Evolutionary conservation across 169 alveolate genomes (phyloP).

Genomic region (Cryptosporidium felis): DNA sequence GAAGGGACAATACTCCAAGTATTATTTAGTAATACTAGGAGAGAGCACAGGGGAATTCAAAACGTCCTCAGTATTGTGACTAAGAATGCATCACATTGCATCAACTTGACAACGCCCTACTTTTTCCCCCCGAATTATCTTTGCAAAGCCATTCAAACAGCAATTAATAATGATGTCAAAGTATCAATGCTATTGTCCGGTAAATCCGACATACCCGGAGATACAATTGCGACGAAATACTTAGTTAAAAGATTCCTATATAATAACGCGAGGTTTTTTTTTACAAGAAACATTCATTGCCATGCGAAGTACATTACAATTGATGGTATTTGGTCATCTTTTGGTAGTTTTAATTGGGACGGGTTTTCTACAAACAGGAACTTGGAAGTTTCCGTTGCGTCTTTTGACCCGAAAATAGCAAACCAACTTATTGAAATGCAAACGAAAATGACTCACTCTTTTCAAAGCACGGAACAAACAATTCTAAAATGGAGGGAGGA

Average conservation of each 20-base stretch:
- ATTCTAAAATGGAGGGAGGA: constrained; percentile 1
- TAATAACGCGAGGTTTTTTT: constrained; percentile 48
- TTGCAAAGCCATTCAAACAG: constrained; percentile 78
- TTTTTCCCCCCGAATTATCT: constrained; percentile 84
- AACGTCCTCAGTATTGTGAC: constrained; percentile 54
- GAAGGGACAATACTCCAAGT: constrained; percentile 64
- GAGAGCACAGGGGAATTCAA: constrained; percentile 39
- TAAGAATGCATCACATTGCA: constrained; percentile 74
- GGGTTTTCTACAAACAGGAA: constrained; percentile 48
- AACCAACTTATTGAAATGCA: constrained; percentile 19
- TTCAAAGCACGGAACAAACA: constrained; percentile 41
- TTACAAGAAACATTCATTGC: constrained; percentile 52
- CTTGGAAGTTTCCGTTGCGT: constrained; percentile 61
- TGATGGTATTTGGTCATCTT: constrained; percentile 69
- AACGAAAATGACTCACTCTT: constrained; percentile 12
- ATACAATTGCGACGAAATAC: constrained; percentile 80
- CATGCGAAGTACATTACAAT: constrained; percentile 66
- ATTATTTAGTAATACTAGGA: constrained; percentile 54
- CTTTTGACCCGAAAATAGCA: constrained; percentile 61
- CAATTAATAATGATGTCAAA: constrained; percentile 74
- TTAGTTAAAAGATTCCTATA: constrained; percentile 75
- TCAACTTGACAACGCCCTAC: constrained; percentile 83
- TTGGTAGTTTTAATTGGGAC: constrained; percentile 71
- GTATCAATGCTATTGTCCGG: constrained; percentile 83
- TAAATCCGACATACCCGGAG: constrained; percentile 83